Conservation (phyloP, 768 basidiomycete species). For the Coprinopsis cinerea region DNA sequence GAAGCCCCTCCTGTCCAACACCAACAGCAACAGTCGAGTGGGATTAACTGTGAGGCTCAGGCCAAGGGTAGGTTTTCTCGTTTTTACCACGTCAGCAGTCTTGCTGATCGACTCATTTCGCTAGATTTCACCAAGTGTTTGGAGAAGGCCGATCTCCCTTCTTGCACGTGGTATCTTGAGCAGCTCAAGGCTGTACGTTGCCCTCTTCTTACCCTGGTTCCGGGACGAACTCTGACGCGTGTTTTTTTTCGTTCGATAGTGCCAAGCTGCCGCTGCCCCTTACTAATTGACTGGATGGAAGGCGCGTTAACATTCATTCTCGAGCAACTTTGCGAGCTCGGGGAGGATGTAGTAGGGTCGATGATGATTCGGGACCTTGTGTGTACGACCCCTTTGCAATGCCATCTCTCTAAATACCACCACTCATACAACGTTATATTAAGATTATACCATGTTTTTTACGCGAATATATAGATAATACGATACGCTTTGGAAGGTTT, state of each 20-base stretch:
- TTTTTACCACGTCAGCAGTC: background rate
- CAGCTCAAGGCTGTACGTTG: slow-evolving; percentile 78
- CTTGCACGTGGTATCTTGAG: slow-evolving; percentile 84
- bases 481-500: background rate
- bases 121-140: slow-evolving; percentile 81
- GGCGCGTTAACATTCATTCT: background rate
- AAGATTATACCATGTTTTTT: background rate
- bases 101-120: slow-evolving; percentile 1
- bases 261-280: slow-evolving; percentile 65
- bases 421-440: background rate
- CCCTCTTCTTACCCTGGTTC: background rate
- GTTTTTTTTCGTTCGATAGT: slow-evolving; percentile 33
- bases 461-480: background rate
- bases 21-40: slow-evolving; percentile 39
- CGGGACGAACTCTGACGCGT: background rate
- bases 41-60: slow-evolving; percentile 64
- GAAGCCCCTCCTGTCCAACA: slow-evolving; percentile 43
- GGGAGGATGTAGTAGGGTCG: background rate
- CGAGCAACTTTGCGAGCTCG: background rate
- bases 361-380: background rate
- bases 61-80: slow-evolving; percentile 57
- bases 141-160: slow-evolving; percentile 71
- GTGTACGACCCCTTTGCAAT: no score
- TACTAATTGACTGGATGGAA: slow-evolving; percentile 17
- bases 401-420: no score